phyloP scores from a whole-genome alignment of 2,329 filamentous ascomycete species.

The Diaporthe velutina region DNA sequence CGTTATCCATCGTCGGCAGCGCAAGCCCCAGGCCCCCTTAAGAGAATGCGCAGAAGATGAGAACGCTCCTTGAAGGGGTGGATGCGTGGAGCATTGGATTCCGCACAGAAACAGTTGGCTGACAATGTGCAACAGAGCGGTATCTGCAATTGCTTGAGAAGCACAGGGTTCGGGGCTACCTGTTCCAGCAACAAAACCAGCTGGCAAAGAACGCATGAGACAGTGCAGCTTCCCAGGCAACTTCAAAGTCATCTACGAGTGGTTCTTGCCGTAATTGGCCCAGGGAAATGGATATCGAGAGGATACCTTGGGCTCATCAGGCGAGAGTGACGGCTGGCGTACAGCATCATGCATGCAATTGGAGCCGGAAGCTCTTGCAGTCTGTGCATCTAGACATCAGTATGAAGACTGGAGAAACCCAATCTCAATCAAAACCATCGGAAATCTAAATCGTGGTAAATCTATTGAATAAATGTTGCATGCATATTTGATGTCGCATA shows the following conservation, averaged over 20 bases:
- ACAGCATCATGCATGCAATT: conserved; percentile 17
- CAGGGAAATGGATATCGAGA: background rate
- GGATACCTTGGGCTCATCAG: background rate
- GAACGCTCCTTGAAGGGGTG: background rate
- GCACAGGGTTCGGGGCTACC: conserved; percentile 82
- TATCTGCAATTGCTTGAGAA: conserved; percentile 84
- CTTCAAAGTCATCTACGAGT: background rate
- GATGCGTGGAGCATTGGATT: background rate
- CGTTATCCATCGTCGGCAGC: conserved; percentile 28
- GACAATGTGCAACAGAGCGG: conserved; percentile 67
- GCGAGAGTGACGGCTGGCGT: background rate
- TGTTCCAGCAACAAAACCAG: conserved; percentile 86
- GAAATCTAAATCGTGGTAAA: background rate
- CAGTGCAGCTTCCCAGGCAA: background rate
- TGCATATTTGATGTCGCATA: background rate
- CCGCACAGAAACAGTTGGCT: conserved; percentile 15
- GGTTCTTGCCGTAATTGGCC: background rate
- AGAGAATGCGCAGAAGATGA: background rate
- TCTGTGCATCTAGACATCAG: conserved; percentile 19
- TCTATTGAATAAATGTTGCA: background rate
- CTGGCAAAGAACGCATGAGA: conserved; percentile 59
- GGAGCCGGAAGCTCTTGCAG: conserved; percentile 5
- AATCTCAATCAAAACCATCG: background rate
- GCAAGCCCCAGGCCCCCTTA: background rate
- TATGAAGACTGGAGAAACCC: background rate